A percentile compares a stretch with the other conserved stretches of the same genome.
Conservation (phyloP, 2,329 filamentous ascomycete genomes). For the Leptographium flavum region DNA sequence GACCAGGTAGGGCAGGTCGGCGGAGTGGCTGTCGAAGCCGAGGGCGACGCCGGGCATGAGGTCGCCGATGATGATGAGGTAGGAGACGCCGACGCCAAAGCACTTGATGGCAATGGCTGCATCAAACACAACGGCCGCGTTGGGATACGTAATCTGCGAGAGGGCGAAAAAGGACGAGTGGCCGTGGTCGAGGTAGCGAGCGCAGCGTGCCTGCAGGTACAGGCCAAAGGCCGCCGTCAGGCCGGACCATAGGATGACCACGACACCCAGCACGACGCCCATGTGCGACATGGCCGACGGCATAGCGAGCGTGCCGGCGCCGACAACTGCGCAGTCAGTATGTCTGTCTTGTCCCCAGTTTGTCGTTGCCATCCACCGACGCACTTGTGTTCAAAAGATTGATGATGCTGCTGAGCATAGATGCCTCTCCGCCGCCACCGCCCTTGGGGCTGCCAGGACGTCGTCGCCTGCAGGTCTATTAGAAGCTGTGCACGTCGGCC, state of each 20-base stretch:
- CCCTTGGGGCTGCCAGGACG: constrained; percentile 50
- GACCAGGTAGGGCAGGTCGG: constrained; percentile 57
- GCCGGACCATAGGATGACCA: constrained; percentile 86
- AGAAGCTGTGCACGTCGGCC: no score
- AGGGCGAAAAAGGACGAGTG: constrained; percentile 89
- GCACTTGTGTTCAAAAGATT: constrained; percentile 93
- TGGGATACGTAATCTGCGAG: constrained; percentile 92
- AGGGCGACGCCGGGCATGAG: constrained; percentile 89
- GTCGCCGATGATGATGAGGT: constrained; percentile 97
- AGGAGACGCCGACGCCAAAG: constrained; percentile 93
- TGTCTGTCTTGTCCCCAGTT: not conserved
- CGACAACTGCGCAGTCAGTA: constrained; percentile 49
- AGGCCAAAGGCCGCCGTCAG: constrained; percentile 81
- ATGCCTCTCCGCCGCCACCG: constrained; percentile 75
- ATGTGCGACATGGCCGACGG: constrained; percentile 92
- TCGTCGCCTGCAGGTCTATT: constrained; percentile 29
- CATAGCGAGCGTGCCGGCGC: constrained; percentile 87
- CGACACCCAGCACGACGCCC: constrained; percentile 71
- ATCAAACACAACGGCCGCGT: constrained; percentile 90
- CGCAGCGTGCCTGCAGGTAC: constrained; percentile 87
- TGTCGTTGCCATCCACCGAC: constrained; percentile 13
- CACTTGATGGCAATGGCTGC: constrained; percentile 94
- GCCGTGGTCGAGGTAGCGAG: constrained; percentile 82
- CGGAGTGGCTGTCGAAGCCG: constrained; percentile 57
- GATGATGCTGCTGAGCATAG: constrained; percentile 81